Conservation (phyloP, 2,329 filamentous ascomycete species). For the Lasiodiplodia hormozganensis region DNA sequence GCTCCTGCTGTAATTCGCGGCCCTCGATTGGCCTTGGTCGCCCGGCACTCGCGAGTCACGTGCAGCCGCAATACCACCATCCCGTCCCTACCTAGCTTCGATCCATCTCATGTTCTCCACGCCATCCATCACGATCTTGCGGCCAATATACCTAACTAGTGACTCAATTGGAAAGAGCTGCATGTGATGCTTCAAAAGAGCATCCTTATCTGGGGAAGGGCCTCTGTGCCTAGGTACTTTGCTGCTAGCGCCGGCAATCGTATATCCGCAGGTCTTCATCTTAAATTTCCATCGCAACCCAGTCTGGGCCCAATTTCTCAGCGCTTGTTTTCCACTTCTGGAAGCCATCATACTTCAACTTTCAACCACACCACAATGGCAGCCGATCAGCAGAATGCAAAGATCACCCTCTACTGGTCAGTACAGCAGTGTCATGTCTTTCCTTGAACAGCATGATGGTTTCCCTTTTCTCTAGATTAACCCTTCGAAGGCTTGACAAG, state of each 20-base stretch:
- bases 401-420: constrained; percentile 47
- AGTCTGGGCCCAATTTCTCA: background rate
- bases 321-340: background rate
- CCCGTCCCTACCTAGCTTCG: background rate
- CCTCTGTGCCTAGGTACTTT: constrained; percentile 20
- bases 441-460: background rate
- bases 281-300: constrained; percentile 13
- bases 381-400: constrained; percentile 38
- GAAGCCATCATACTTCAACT: background rate
- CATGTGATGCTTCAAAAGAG: constrained; percentile 12
- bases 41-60: background rate
- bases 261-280: constrained; percentile 17
- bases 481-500: constrained; percentile 74
- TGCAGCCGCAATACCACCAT: background rate
- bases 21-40: background rate
- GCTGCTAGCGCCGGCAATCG: constrained; percentile 22
- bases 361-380: constrained; percentile 30
- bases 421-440: background rate
- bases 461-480: background rate
- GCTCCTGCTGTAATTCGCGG: constrained; percentile 11
- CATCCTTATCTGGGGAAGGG: constrained; percentile 4
- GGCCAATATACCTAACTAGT: background rate
- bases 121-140: background rate
- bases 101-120: background rate
- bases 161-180: background rate